phyloP scores from a whole-genome alignment of 2,329 filamentous ascomycete species.

The Ophiocordyceps robertsii region DNA sequence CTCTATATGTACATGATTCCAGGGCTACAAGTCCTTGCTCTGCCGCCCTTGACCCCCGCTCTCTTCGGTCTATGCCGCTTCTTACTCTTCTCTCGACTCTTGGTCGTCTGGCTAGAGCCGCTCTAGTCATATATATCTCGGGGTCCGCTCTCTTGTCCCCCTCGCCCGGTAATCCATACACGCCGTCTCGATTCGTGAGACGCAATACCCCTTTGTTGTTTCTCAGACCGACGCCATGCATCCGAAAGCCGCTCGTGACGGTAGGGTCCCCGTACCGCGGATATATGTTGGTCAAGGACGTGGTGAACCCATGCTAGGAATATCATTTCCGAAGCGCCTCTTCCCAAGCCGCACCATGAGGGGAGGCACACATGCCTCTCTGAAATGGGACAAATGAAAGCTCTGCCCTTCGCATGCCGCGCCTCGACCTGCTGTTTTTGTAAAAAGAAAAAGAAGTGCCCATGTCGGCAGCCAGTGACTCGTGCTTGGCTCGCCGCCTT shows the following conservation, averaged over 20 bases:
- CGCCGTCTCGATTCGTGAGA: constrained; percentile 13
- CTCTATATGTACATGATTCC: not conserved
- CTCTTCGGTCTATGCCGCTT: not conserved
- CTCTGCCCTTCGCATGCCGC: constrained; percentile 13
- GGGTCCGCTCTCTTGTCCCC: constrained; percentile 11
- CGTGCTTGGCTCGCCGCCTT: not conserved
- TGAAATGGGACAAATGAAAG: constrained; percentile 6
- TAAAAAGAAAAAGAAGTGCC: not conserved
- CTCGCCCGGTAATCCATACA: constrained; percentile 16
- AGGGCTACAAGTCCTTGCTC: not conserved
- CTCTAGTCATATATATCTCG: constrained; percentile 13
- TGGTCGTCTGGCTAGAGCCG: not conserved
- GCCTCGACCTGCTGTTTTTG: constrained; percentile 8
- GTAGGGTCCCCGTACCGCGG: not conserved
- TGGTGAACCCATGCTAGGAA: not conserved
- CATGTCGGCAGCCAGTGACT: no score
- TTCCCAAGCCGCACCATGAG: not conserved
- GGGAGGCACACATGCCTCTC: not conserved
- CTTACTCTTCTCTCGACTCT: not conserved
- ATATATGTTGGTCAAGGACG: not conserved
- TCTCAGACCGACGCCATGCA: constrained; percentile 1
- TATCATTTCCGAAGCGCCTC: not conserved
- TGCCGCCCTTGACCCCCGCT: constrained; percentile 1
- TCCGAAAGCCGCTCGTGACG: not conserved
- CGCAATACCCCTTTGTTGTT: constrained; percentile 6